A percentile compares a stretch with the other conserved stretches of the same genome.
phyloP scores from a whole-genome alignment of 2,329 filamentous ascomycete species.

The Trichoderma guizhouense region DNA sequence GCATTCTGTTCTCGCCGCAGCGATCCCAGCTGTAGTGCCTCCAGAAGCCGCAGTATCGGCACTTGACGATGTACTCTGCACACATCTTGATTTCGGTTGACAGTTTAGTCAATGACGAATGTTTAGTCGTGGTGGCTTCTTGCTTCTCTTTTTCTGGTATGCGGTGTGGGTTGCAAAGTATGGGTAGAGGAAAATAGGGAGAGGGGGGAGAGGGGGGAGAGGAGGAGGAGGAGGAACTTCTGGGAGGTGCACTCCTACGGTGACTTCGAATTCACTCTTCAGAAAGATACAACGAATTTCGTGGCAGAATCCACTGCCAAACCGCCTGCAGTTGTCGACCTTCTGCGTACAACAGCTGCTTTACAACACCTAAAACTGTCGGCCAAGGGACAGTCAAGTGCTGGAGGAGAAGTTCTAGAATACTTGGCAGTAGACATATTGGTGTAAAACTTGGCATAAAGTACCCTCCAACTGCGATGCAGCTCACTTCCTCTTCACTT shows the following conservation, averaged over 20 bases:
- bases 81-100: constrained; percentile 2
- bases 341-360: background rate
- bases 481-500: background rate
- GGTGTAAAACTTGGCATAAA: background rate
- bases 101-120: constrained; percentile 19
- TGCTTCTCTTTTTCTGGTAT: background rate
- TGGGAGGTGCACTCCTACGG: background rate
- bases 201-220: too few relatives aligned
- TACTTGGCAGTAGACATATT: background rate
- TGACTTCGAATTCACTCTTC: background rate
- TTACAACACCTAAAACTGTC: background rate
- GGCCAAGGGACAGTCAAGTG: background rate
- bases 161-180: too few relatives aligned
- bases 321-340: background rate
- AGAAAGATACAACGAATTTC: background rate
- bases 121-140: constrained; percentile 23
- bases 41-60: constrained; percentile 12
- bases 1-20: background rate
- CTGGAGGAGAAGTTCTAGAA: background rate
- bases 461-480: background rate
- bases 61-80: constrained; percentile 13
- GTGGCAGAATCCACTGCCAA: background rate
- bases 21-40: constrained; percentile 16
- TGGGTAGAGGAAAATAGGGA: too few relatives aligned
- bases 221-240: background rate